Conservation (phyloP, 2,329 filamentous ascomycete genomes). For the Calonectria leucothoes region DNA sequence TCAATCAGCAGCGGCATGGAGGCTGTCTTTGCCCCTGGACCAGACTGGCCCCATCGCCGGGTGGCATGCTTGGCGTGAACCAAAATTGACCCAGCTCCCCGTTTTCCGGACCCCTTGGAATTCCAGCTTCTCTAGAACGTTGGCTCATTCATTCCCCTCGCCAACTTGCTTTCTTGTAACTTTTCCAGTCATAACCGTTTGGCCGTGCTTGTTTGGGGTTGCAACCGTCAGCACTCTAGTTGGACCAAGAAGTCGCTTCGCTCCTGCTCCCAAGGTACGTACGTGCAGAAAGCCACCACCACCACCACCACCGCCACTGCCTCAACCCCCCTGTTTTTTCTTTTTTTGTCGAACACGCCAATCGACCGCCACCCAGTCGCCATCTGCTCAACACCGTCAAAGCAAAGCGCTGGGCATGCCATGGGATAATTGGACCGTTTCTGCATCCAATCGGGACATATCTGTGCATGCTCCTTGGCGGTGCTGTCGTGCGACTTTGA, state of each 20-base stretch:
- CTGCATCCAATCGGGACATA: background rate
- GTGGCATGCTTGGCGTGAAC: conserved; percentile 17
- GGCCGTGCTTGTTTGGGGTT: background rate
- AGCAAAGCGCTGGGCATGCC: background rate
- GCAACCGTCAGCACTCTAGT: conserved; percentile 10
- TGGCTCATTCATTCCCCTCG: background rate
- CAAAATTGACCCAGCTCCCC: conserved; percentile 15
- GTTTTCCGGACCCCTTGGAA: background rate
- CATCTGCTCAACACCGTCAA: background rate
- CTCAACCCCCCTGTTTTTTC: background rate
- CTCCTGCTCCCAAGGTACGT: background rate
- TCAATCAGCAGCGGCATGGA: background rate
- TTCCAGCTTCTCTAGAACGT: background rate
- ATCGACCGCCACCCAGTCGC: background rate
- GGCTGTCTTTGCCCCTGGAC: no score
- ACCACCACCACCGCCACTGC: no score
- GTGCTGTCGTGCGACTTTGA: conserved; percentile 7
- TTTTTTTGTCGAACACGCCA: background rate
- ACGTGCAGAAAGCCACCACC: background rate
- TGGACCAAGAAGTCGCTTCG: background rate
- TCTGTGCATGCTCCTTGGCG: background rate
- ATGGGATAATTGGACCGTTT: background rate
- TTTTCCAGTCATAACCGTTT: background rate
- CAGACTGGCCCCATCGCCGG: background rate
- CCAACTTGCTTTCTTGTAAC: background rate